Percentiles rank a stretch among this genome's conserved stretches.
Evolutionary conservation across 192 early-diverging fungal genomes (phyloP).

Genomic region (Rhizophagus sp.): DNA sequence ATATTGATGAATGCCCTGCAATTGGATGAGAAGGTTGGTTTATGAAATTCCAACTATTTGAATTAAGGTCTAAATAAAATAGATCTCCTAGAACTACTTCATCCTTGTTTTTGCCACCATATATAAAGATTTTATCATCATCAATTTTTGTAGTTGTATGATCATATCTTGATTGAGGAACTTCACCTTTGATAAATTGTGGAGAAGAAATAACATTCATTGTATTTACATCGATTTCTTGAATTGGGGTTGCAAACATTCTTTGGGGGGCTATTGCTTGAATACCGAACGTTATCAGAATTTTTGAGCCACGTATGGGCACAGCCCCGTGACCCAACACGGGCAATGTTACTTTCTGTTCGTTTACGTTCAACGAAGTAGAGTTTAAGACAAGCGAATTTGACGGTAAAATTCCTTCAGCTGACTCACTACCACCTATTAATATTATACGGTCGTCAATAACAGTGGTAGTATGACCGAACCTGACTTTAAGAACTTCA

Average conservation of each 20-base stretch:
- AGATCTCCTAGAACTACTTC: background rate
- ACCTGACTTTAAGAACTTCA: background rate
- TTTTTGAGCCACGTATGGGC: conserved; percentile 8
- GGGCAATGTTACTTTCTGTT: conserved; percentile 16
- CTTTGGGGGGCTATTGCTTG: conserved; percentile 2
- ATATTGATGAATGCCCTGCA: conserved; percentile 18
- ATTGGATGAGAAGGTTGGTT: background rate
- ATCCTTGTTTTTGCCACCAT: conserved; percentile 1
- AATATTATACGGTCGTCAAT: background rate
- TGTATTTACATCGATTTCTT: conserved; percentile 3
- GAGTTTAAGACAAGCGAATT: background rate
- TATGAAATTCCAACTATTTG: conserved; percentile 9
- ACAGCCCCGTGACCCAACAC: conserved; percentile 24
- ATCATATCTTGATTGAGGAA: background rate
- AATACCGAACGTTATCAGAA: conserved; percentile 20
- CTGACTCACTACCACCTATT: background rate
- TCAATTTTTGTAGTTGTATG: conserved; percentile 5
- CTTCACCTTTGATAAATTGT: background rate
- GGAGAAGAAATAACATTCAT: background rate
- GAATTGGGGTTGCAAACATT: background rate
- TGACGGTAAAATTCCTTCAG: background rate
- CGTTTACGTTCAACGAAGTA: conserved; percentile 13
- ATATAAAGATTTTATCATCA: conserved; percentile 10
- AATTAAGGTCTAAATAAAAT: background rate
- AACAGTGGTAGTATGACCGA: background rate